Percentiles rank a stretch among this genome's conserved stretches.
These are phyloP conservation scores for Pleurotus platypus DNA, from an alignment of 768 basidiomycete genomes.

Conservation along the genomic window DNA sequence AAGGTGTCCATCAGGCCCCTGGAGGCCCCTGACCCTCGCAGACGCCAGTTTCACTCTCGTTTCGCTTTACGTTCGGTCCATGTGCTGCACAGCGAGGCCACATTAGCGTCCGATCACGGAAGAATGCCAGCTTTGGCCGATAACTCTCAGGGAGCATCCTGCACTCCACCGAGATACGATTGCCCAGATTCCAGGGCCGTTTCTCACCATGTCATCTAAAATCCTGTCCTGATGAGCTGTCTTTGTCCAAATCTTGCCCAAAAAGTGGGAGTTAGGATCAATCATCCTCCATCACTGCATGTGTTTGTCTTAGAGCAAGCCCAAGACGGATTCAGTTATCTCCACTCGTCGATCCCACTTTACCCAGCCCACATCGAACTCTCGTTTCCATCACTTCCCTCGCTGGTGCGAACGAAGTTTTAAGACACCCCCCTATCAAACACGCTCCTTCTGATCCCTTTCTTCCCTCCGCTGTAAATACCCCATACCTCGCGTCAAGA, in stretches of 20 bases:
- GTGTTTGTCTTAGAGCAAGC: neutral
- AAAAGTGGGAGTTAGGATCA: slow-evolving; percentile 2
- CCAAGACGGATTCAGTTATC: slow-evolving; percentile 2
- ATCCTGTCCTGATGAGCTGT: slow-evolving; percentile 1
- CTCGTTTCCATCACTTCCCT: neutral
- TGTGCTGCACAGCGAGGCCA: neutral
- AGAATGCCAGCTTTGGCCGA: neutral
- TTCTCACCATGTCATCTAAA: slow-evolving; percentile 5
- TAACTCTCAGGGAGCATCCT: neutral
- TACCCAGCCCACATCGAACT: neutral
- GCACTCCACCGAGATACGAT: neutral
- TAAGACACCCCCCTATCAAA: neutral
- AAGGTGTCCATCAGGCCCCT: neutral
- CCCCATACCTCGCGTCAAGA: neutral
- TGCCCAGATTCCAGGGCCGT: neutral
- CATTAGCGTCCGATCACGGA: slow-evolving; percentile 2
- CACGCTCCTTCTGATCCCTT: neutral
- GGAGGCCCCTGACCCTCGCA: neutral
- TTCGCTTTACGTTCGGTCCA: neutral
- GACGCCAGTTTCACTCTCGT: neutral
- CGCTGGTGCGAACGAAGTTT: slow-evolving; percentile 5
- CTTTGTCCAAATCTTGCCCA: neutral
- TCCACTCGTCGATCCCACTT: slow-evolving; percentile 5
- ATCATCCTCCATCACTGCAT: neutral
- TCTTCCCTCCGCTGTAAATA: neutral